These are phyloP conservation scores for Centella asiatica DNA, from an alignment of 129 eudicot species.

Conservation along the genomic window DNA sequence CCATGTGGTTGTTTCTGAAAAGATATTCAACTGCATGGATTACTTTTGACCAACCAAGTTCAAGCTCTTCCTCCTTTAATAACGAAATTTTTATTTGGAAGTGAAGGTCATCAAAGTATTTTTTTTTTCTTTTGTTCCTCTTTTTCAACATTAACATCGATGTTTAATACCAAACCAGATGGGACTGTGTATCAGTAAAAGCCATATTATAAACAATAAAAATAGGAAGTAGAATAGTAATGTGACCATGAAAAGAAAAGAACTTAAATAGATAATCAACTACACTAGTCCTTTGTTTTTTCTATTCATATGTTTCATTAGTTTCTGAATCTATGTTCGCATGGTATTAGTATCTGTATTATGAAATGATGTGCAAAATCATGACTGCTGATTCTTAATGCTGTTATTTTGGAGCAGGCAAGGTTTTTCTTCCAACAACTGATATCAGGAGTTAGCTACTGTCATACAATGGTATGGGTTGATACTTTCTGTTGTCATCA, in stretches of 20 bases:
- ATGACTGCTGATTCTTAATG: neutral
- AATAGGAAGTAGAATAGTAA: too few relatives aligned
- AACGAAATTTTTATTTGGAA: neutral
- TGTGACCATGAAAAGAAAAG: too few relatives aligned
- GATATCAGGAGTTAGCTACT: conserved; percentile 78
- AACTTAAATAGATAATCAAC: too few relatives aligned
- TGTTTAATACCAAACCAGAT: too few relatives aligned
- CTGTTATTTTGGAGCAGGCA: conserved; percentile 35
- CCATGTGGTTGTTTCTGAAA: too few relatives aligned
- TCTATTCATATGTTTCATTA: too few relatives aligned
- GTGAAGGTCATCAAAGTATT: neutral
- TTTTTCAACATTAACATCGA: too few relatives aligned
- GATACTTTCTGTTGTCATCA: conserved; percentile 6
- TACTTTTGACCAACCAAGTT: neutral
- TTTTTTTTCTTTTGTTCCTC: too few relatives aligned
- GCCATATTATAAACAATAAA: too few relatives aligned
- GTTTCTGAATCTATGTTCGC: neutral
- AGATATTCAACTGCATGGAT: neutral
- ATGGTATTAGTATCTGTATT: neutral
- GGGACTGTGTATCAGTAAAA: too few relatives aligned
- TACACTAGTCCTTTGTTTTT: too few relatives aligned
- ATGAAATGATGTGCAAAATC: neutral
- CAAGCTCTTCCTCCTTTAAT: neutral
- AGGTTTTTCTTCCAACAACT: conserved; percentile 78
- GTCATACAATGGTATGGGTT: conserved; percentile 60